phyloP scores from a whole-genome alignment of 257 asterid genomes.

The Coffea eugenioides region DNA sequence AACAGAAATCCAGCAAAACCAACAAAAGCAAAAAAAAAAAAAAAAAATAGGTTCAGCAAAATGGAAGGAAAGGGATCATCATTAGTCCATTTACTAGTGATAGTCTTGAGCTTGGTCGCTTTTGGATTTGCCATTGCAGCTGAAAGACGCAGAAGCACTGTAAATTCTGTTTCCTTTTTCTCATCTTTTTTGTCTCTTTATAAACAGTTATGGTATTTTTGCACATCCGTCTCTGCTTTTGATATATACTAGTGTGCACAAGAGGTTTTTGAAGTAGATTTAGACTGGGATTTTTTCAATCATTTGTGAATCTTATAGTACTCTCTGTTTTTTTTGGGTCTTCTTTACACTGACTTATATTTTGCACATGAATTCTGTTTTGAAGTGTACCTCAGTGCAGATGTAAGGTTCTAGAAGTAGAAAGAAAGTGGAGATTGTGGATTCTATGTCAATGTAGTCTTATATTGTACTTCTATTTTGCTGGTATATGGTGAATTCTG shows the following conservation, averaged over 20 bases:
- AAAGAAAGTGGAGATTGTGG: conserved; percentile 9
- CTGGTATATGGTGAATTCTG: not conserved
- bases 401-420: conserved; percentile 1
- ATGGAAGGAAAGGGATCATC: conserved; percentile 72
- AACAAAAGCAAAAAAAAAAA: not conserved
- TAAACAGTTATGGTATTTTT: not conserved
- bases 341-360: not conserved
- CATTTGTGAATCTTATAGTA: not conserved
- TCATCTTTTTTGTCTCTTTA: not conserved
- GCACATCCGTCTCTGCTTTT: not conserved
- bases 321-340: not conserved
- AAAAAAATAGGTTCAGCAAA: not conserved
- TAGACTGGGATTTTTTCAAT: conserved; percentile 8
- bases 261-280: conserved; percentile 7
- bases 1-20: not conserved
- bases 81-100: conserved; percentile 78
- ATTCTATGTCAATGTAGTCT: not conserved
- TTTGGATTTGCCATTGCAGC: conserved; percentile 94
- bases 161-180: conserved; percentile 19
- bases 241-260: not conserved
- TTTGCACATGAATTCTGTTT: not conserved
- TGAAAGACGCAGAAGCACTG: conserved; percentile 87
- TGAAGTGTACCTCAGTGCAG: not conserved
- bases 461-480: not conserved
- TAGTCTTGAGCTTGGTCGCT: conserved; percentile 71